Evolutionary conservation across 179 eudicot species (phyloP).

Genomic region (Beta lomatogona): DNA sequence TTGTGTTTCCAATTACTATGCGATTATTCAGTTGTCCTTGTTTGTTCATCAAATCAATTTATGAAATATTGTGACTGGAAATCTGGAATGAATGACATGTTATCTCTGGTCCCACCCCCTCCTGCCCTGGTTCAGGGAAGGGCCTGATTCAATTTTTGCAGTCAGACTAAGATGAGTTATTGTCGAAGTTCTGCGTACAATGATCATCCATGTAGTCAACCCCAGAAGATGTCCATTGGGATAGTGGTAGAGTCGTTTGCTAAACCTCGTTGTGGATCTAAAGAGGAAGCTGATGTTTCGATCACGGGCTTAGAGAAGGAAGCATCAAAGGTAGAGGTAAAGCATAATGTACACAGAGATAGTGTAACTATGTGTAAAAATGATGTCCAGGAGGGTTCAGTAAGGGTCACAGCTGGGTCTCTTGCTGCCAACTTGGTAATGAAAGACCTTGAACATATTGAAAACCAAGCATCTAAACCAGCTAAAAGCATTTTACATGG

Average conservation of each 20-base stretch:
- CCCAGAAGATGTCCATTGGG: slow-evolving; percentile 87
- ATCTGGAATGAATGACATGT: too few species aligned
- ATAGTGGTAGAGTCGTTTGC: slow-evolving; percentile 46
- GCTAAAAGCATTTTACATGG: slow-evolving; percentile 23
- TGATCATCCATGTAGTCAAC: slow-evolving; percentile 52
- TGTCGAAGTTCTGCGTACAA: slow-evolving; percentile 59
- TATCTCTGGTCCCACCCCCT: too few species aligned
- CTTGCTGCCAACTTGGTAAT: slow-evolving; percentile 19
- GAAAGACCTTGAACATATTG: slow-evolving; percentile 26
- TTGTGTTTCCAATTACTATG: too few species aligned
- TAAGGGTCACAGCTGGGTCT: slow-evolving; percentile 45
- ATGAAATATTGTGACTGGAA: too few species aligned
- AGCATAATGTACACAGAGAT: slow-evolving; percentile 27
- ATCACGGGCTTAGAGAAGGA: slow-evolving; percentile 28
- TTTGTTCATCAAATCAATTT: too few species aligned
- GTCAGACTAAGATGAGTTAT: slow-evolving; percentile 48
- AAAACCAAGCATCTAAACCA: slow-evolving; percentile 32
- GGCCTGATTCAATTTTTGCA: too few species aligned
- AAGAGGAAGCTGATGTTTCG: slow-evolving; percentile 24
- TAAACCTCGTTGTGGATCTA: slow-evolving; percentile 27
- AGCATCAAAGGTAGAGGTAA: slow-evolving; percentile 28
- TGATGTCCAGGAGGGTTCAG: slow-evolving; percentile 42
- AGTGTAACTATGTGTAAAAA: slow-evolving; percentile 27
- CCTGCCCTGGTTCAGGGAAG: too few species aligned
- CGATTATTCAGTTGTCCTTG: too few species aligned